Evolutionary conservation across 352 stramenopile species (phyloP).

Genomic region (Phytophthora europaea): DNA sequence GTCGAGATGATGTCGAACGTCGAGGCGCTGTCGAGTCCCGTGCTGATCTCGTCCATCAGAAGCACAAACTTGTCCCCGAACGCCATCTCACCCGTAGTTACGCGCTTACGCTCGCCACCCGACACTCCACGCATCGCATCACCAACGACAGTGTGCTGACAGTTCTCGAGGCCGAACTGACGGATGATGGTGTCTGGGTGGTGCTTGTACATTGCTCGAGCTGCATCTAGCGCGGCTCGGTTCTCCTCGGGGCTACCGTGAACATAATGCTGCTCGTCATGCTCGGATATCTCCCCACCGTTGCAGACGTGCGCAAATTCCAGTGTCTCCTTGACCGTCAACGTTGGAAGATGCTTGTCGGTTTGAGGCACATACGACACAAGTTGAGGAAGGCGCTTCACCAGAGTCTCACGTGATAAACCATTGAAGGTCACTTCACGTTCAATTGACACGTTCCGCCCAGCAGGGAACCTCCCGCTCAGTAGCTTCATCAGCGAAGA

Average conservation of each 20-base stretch:
- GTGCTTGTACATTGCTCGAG: slow-evolving; percentile 32
- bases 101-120: slow-evolving; percentile 71
- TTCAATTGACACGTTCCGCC: slow-evolving; percentile 27
- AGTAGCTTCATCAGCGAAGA: slow-evolving; percentile 42
- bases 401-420: slow-evolving; percentile 1
- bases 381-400: slow-evolving; percentile 30
- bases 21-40: slow-evolving; percentile 27
- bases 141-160: slow-evolving; percentile 74
- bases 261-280: slow-evolving; percentile 32
- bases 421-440: slow-evolving; percentile 42
- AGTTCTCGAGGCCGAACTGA: slow-evolving; percentile 31
- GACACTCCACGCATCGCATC: slow-evolving; percentile 66
- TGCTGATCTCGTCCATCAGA: slow-evolving; percentile 39
- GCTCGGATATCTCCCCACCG: slow-evolving; percentile 19
- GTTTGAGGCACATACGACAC: slow-evolving; percentile 47
- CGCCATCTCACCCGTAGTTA: slow-evolving; percentile 31
- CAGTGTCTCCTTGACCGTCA: slow-evolving; percentile 62
- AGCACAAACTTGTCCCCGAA: slow-evolving; percentile 32
- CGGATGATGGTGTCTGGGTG: slow-evolving; percentile 21
- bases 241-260: slow-evolving; percentile 40
- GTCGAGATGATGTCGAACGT: slow-evolving; percentile 47
- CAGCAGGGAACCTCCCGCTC: slow-evolving; percentile 33
- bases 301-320: slow-evolving; percentile 53
- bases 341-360: slow-evolving; percentile 71
- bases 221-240: slow-evolving; percentile 18